A percentile compares a stretch with the other conserved stretches of the same genome.
phyloP scores from a whole-genome alignment of 345 rosid genomes.

The Eucalyptus cladocalyx region DNA sequence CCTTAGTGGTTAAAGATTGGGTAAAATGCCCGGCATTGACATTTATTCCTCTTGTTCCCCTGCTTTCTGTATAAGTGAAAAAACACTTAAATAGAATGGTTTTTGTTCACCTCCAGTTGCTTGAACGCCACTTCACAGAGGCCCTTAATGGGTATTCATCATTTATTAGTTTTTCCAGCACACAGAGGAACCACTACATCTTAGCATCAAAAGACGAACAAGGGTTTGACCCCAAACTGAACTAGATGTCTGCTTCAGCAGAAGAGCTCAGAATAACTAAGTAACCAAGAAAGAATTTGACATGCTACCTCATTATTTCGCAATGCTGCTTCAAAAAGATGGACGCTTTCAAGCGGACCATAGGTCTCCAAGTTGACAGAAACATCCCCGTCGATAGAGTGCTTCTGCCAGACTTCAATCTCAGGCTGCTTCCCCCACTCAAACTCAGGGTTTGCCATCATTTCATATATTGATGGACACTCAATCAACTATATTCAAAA shows the following conservation, averaged over 20 bases:
- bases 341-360: conserved; percentile 34
- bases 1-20: neutral
- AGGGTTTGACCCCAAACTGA: neutral
- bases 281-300: neutral
- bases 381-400: conserved; percentile 22
- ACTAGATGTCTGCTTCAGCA: neutral
- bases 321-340: conserved; percentile 58
- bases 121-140: neutral
- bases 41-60: neutral
- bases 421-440: conserved; percentile 56
- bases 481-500: conserved; percentile 45
- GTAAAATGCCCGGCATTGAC: neutral
- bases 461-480: conserved; percentile 87
- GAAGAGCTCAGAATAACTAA: neutral
- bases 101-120: neutral
- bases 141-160: neutral
- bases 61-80: neutral
- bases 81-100: neutral
- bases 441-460: conserved; percentile 79
- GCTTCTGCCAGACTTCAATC: conserved; percentile 66
- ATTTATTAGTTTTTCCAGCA: neutral
- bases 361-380: conserved; percentile 45
- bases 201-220: neutral
- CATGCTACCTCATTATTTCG: conserved; percentile 58
- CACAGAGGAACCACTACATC: neutral